phyloP scores from a whole-genome alignment of 768 basidiomycete species.

The Cubamyces sp. region DNA sequence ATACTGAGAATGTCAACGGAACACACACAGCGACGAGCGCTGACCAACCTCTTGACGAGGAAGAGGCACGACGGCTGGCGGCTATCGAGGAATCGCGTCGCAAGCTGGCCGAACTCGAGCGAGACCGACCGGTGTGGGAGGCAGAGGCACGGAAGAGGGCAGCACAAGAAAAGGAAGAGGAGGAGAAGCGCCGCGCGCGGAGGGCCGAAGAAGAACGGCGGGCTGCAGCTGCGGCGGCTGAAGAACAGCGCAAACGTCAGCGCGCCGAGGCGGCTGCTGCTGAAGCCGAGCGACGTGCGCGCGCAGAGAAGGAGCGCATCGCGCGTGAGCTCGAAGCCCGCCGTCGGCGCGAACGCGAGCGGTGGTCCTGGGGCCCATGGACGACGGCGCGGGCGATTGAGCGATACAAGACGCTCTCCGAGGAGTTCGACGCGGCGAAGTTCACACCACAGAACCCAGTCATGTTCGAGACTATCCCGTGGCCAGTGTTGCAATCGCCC shows the following conservation, averaged over 20 bases:
- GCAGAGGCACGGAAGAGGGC: slow-evolving; percentile 51
- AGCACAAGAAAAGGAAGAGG: slow-evolving; percentile 47
- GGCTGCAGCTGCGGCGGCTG: slow-evolving; percentile 23
- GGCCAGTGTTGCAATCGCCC: slow-evolving; percentile 71
- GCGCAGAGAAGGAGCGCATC: slow-evolving; percentile 35
- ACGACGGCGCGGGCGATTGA: slow-evolving; percentile 68
- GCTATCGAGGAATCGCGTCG: slow-evolving; percentile 65
- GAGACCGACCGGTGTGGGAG: slow-evolving; percentile 66
- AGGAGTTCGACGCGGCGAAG: slow-evolving; percentile 64
- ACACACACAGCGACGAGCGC: not conserved
- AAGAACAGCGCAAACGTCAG: slow-evolving; percentile 30
- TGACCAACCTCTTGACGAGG: slow-evolving; percentile 13
- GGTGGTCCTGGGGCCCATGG: slow-evolving; percentile 67
- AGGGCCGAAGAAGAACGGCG: slow-evolving; percentile 25
- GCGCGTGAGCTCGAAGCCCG: slow-evolving; percentile 45
- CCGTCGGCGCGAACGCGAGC: slow-evolving; percentile 50
- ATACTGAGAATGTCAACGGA: not conserved
- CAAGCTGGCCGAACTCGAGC: slow-evolving; percentile 70
- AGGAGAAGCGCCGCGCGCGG: slow-evolving; percentile 30
- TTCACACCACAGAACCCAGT: slow-evolving; percentile 57
- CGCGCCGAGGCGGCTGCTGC: slow-evolving; percentile 32
- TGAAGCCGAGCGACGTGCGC: slow-evolving; percentile 36
- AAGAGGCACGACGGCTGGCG: slow-evolving; percentile 44
- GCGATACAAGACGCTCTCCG: slow-evolving; percentile 61
- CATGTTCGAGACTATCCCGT: slow-evolving; percentile 68